Conservation (phyloP, 208 protist genomes). For the Crithidia sp. region DNA sequence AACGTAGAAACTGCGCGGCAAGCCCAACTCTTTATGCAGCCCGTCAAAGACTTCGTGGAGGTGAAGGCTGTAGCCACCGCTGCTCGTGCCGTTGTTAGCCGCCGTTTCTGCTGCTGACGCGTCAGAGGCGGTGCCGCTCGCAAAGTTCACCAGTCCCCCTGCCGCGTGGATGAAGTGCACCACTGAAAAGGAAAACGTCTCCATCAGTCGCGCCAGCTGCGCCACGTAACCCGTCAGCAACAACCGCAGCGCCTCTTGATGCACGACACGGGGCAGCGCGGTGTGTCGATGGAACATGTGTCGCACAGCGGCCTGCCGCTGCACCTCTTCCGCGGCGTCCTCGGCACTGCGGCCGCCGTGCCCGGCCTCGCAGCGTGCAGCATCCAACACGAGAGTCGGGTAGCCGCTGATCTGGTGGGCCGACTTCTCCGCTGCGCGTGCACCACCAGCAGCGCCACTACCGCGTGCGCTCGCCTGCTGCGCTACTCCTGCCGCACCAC, state of each 20-base stretch:
- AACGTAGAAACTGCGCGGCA: slow-evolving; percentile 40
- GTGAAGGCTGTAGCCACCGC: background rate
- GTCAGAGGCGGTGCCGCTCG: background rate
- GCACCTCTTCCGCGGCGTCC: slow-evolving; percentile 29
- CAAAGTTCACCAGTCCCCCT: background rate
- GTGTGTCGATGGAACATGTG: slow-evolving; percentile 34
- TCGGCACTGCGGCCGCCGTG: slow-evolving; percentile 15
- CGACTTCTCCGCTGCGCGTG: background rate
- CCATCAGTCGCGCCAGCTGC: slow-evolving; percentile 31
- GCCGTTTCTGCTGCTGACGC: too few species aligned
- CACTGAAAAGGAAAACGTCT: slow-evolving; percentile 38
- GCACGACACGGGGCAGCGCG: slow-evolving; percentile 29
- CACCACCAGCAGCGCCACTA: background rate
- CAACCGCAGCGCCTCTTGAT: slow-evolving; percentile 32
- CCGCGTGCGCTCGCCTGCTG: background rate
- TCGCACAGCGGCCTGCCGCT: slow-evolving; percentile 33
- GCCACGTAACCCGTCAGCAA: slow-evolving; percentile 35
- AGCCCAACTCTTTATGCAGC: slow-evolving; percentile 69
- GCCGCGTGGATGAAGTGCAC: slow-evolving; percentile 20
- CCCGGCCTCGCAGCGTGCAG: slow-evolving; percentile 4
- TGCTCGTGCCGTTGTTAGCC: too few species aligned
- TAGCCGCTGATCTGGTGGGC: slow-evolving; percentile 16
- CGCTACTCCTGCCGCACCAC: too few species aligned
- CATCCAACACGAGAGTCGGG: slow-evolving; percentile 30
- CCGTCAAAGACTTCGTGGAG: slow-evolving; percentile 49